A percentile compares a stretch with the other conserved stretches of the same genome.
Conservation (phyloP, 352 stramenopile species). For the Aphanomyces euteiches region DNA sequence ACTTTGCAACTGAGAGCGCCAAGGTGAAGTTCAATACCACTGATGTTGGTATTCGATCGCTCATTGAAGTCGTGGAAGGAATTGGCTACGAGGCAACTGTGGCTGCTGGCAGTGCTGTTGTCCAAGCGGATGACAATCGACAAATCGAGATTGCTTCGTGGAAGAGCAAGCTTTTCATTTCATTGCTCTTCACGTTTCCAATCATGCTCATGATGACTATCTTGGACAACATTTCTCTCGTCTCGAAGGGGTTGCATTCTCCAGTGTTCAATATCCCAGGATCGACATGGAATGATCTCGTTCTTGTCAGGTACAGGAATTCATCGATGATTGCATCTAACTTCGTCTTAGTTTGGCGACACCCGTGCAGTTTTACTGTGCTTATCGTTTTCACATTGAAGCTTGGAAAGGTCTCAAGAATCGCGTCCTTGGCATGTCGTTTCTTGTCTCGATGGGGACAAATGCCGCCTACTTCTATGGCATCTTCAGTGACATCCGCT, state of each 20-base stretch:
- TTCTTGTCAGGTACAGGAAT: slow-evolving; percentile 96
- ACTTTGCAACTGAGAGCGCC: slow-evolving; percentile 84
- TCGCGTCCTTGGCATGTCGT: slow-evolving; percentile 93
- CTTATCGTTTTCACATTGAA: slow-evolving; percentile 91
- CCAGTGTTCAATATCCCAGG: slow-evolving; percentile 44
- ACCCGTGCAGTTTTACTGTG: slow-evolving; percentile 94
- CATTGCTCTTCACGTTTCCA: slow-evolving; percentile 90
- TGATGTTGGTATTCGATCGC: slow-evolving; percentile 64
- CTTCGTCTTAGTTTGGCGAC: slow-evolving; percentile 64
- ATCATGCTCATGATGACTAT: slow-evolving; percentile 92
- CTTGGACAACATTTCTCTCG: slow-evolving; percentile 65
- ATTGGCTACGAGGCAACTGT: slow-evolving; percentile 88
- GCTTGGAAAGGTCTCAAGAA: slow-evolving; percentile 90
- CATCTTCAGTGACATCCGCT: slow-evolving; percentile 82
- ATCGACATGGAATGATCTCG: slow-evolving; percentile 69
- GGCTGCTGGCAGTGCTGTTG: slow-evolving; percentile 42
- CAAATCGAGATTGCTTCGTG: slow-evolving; percentile 76
- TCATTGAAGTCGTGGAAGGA: slow-evolving; percentile 85
- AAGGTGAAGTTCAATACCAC: slow-evolving; percentile 73
- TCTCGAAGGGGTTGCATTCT: slow-evolving; percentile 50
- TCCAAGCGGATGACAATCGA: slow-evolving; percentile 78
- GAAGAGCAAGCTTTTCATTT: slow-evolving; percentile 79
- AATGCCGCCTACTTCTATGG: slow-evolving; percentile 96
- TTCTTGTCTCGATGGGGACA: slow-evolving; percentile 95
- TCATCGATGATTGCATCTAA: slow-evolving; percentile 88